A percentile compares a stretch with the other conserved stretches of the same genome.
These are phyloP conservation scores for Kwoniella botswanensis DNA, from an alignment of 768 basidiomycete genomes.

Conservation along the genomic window DNA sequence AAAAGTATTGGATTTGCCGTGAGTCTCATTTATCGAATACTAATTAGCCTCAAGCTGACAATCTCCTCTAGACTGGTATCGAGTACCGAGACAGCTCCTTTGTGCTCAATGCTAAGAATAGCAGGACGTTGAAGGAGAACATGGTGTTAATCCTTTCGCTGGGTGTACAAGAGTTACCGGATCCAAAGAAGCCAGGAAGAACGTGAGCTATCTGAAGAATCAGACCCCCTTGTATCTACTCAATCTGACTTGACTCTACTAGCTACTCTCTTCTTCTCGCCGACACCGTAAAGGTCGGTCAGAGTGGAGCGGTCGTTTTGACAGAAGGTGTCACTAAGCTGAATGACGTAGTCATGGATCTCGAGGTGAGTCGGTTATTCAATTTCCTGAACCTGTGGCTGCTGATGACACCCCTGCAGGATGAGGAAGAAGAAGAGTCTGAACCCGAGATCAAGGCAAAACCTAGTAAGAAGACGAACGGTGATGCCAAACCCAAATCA, in stretches of 20 bases:
- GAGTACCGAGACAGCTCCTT: slow-evolving; percentile 92
- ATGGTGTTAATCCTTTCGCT: slow-evolving; percentile 86
- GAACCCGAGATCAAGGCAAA: slow-evolving; percentile 62
- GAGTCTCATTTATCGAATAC: slow-evolving; percentile 50
- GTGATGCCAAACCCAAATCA: slow-evolving; percentile 57
- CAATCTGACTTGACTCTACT: slow-evolving; percentile 9
- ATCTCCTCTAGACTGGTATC: slow-evolving; percentile 74
- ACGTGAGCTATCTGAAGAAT: slow-evolving; percentile 64
- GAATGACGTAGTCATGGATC: slow-evolving; percentile 73
- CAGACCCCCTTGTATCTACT: neutral
- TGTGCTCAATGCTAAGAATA: slow-evolving; percentile 79
- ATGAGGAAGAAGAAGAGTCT: slow-evolving; percentile 56
- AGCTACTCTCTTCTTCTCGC: slow-evolving; percentile 87
- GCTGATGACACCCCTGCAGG: slow-evolving; percentile 61
- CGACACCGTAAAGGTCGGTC: slow-evolving; percentile 82
- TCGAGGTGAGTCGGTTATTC: slow-evolving; percentile 36
- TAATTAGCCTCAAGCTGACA: neutral
- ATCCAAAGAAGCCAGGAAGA: slow-evolving; percentile 68
- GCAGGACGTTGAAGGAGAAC: slow-evolving; percentile 69
- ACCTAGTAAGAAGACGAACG: slow-evolving; percentile 67
- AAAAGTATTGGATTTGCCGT: slow-evolving; percentile 92
- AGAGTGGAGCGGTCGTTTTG: slow-evolving; percentile 65
- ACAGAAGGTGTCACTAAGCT: slow-evolving; percentile 83
- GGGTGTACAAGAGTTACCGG: slow-evolving; percentile 81
- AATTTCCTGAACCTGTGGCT: neutral